A percentile compares a stretch with the other conserved stretches of the same genome.
phyloP scores from a whole-genome alignment of 176 grass and related monocot genomes.

The Triticum turgidum region DNA sequence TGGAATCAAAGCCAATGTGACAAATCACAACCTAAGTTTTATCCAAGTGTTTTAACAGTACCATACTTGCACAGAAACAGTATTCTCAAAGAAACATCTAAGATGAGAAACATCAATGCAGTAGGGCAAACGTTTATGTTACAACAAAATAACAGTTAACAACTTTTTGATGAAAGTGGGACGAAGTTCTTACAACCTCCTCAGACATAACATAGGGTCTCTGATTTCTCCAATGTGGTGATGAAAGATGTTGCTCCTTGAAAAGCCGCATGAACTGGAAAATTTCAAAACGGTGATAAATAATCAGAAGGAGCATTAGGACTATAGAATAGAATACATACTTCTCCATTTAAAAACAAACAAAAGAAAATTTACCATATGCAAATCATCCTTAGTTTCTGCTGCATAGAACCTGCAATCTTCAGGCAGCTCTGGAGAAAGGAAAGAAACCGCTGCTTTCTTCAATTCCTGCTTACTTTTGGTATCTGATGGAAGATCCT shows the following conservation, averaged over 20 bases:
- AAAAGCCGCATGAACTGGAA: slow-evolving; percentile 95
- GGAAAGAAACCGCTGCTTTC: slow-evolving; percentile 64
- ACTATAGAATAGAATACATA: slow-evolving; percentile 18
- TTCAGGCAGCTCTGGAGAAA: slow-evolving; percentile 89
- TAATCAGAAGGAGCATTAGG: not conserved
- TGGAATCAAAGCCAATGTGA: not conserved
- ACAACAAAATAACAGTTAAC: not conserved
- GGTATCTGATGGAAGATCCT: slow-evolving; percentile 88
- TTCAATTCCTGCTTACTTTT: slow-evolving; percentile 94
- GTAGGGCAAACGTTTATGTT: not conserved
- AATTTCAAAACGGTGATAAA: not conserved
- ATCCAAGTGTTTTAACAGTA: slow-evolving; percentile 18
- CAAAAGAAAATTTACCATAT: slow-evolving; percentile 55
- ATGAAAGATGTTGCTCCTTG: slow-evolving; percentile 89
- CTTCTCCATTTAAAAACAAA: slow-evolving; percentile 10
- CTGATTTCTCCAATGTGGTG: slow-evolving; percentile 93
- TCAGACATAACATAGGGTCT: slow-evolving; percentile 94
- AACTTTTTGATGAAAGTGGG: slow-evolving; percentile 13
- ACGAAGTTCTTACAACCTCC: slow-evolving; percentile 49
- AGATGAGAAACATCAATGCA: slow-evolving; percentile 12
- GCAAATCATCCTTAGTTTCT: slow-evolving; percentile 91
- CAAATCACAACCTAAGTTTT: slow-evolving; percentile 9
- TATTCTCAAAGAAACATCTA: not conserved
- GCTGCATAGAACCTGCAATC: slow-evolving; percentile 89
- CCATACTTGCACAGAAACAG: not conserved